Conservation (phyloP, 2,329 filamentous ascomycete species). For the Colletotrichum sp. region DNA sequence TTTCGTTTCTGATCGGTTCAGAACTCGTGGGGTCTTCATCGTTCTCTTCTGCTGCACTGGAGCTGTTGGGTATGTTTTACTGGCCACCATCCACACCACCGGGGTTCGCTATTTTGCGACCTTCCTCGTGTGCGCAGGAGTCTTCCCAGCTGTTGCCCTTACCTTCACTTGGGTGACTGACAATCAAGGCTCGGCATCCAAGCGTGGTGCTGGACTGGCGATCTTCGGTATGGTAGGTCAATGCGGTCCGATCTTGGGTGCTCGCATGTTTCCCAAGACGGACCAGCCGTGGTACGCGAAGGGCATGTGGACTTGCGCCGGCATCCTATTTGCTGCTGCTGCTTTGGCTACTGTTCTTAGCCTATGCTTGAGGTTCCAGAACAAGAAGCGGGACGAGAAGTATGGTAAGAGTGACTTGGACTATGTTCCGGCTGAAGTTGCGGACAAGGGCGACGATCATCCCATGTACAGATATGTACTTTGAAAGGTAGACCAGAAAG, state of each 20-base stretch:
- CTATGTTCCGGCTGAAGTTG: conserved; percentile 4
- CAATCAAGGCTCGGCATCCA: conserved; percentile 72
- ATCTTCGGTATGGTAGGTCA: conserved; percentile 66
- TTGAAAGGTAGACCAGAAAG: not conserved
- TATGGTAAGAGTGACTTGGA: conserved; percentile 18
- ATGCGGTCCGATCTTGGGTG: conserved; percentile 67
- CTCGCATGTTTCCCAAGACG: conserved; percentile 61
- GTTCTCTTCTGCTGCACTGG: conserved; percentile 60
- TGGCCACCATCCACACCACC: conserved; percentile 57
- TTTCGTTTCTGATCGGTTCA: conserved; percentile 68
- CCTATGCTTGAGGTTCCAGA: conserved; percentile 15
- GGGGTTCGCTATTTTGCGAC: conserved; percentile 51
- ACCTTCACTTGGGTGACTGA: conserved; percentile 74
- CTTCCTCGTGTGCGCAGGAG: conserved; percentile 48
- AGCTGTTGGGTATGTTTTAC: conserved; percentile 67
- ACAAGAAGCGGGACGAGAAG: conserved; percentile 12
- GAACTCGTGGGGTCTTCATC: conserved; percentile 68
- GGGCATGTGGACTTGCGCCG: conserved; percentile 44
- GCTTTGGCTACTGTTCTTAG: conserved; percentile 1
- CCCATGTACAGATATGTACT: conserved; percentile 14
- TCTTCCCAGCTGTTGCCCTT: conserved; percentile 71
- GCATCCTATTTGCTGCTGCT: conserved; percentile 38
- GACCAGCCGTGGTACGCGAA: conserved; percentile 41
- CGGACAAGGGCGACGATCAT: conserved; percentile 13
- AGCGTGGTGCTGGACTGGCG: conserved; percentile 67